Percentiles rank a stretch among this genome's conserved stretches.
Evolutionary conservation across 2,329 filamentous ascomycete genomes (phyloP).

Genomic region (Pseudogymnoascus sp.): DNA sequence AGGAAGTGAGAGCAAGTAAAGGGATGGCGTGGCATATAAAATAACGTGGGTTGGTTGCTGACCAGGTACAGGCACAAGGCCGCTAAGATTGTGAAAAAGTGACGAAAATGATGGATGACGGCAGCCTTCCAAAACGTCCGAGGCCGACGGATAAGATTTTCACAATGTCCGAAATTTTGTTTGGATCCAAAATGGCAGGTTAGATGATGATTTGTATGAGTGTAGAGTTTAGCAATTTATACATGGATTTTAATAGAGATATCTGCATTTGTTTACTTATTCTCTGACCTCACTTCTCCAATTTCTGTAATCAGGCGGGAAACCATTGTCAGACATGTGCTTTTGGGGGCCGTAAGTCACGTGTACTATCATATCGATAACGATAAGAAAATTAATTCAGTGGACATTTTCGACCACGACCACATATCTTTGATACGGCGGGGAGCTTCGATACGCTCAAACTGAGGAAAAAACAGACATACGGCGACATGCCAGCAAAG

Average conservation of each 20-base stretch:
- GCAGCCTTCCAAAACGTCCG: constrained; percentile 1
- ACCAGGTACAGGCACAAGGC: constrained; percentile 13
- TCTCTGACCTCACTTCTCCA: not conserved
- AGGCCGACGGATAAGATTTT: not conserved
- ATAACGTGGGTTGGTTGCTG: constrained; percentile 15
- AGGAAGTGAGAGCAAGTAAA: not conserved
- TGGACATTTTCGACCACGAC: constrained; percentile 5
- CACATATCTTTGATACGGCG: constrained; percentile 10
- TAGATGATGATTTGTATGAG: not conserved
- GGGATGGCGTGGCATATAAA: constrained; percentile 1
- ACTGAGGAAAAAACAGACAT: not conserved
- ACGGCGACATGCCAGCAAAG: constrained; percentile 6
- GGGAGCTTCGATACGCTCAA: constrained; percentile 3
- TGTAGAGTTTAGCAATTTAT: not conserved
- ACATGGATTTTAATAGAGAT: not conserved
- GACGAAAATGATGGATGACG: constrained; percentile 6
- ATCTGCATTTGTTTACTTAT: not conserved
- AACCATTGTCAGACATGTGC: not conserved
- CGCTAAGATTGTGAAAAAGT: not conserved
- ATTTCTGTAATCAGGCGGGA: not conserved
- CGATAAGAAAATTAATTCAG: constrained; percentile 10
- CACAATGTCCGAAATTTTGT: not conserved
- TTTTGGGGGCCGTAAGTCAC: not conserved
- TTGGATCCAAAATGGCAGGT: not conserved
- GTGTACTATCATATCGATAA: constrained; percentile 9